Evolutionary conservation across 2,329 filamentous ascomycete genomes (phyloP), one percentile per base, ranked within the genome.

Genomic region (Trichoderma citrinoviride): DNA sequence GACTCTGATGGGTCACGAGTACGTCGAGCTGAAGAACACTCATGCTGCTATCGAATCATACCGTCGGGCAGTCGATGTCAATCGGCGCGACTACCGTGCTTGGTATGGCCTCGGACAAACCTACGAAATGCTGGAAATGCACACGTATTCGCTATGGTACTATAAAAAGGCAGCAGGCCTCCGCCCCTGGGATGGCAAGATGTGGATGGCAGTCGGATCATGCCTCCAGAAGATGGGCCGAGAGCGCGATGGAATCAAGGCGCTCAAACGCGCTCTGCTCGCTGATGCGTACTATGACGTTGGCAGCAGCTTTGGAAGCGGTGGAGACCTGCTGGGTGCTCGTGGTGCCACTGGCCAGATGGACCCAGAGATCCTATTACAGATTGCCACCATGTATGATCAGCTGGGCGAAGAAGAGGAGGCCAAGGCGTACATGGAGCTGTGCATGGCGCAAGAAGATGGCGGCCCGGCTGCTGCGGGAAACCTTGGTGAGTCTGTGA

Each of bases 1-100:
- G 95, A 99, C 95, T 0, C 82, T 99, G 1, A 98, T 99, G 94
- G 95, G 95, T 1, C 95, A 99, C 76, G 95, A 99, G 76, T 99
- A 97, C 71, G 93, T 98, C 61, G 95, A 99, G 77, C 88, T 99
- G 78, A 99, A 98, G 74, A 99, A 99, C 75, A 98, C 94, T 0
- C 95, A 99, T 72, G 94, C 95, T 0, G 95, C 95, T 8, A 98
- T 99, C 67, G 95, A 99, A 76, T 96, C 92, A 1, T 99, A 99
- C 74, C 88, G 95, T 1, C 89, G 95, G 47, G 95, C 95, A 1
- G 94, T 99, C 1, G 95, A 99, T 72, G 92, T 95, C 70, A 98
- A 99, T 73, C 87, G 94, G 40, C 92, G 95, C 71, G 95, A 99
- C 76, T 98, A 98, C 76, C 90, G 95, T 65, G 95, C 95, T 4